Conservation (phyloP, 2,329 filamentous ascomycete genomes). For the Sarocladium oryzae region DNA sequence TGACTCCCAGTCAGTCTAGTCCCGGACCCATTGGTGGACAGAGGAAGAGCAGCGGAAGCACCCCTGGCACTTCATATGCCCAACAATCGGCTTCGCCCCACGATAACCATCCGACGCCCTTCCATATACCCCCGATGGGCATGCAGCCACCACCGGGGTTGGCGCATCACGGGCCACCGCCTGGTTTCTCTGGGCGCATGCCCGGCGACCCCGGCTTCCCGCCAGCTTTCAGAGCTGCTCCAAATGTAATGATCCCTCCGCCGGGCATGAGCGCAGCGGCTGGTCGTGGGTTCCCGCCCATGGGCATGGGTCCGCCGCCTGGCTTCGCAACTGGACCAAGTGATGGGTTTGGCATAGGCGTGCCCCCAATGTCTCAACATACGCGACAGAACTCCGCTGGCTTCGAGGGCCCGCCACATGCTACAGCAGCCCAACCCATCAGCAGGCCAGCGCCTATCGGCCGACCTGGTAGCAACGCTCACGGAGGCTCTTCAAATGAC, state of each 20-base stretch:
- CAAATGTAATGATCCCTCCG: conserved; percentile 42
- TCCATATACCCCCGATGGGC: conserved; percentile 47
- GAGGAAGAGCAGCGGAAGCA: conserved; percentile 54
- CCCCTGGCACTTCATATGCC: conserved; percentile 14
- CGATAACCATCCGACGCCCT: conserved; percentile 35
- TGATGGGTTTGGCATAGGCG: conserved; percentile 26
- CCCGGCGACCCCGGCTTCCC: conserved; percentile 45
- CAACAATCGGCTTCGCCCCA: not conserved
- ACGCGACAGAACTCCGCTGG: conserved; percentile 70
- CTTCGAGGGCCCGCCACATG: conserved; percentile 48
- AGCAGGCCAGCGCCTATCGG: conserved; percentile 82
- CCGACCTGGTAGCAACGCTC: conserved; percentile 67
- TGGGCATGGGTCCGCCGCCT: conserved; percentile 27
- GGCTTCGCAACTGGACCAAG: conserved; percentile 25
- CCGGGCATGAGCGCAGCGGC: conserved; percentile 42
- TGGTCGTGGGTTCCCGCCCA: conserved; percentile 36
- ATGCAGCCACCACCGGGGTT: conserved; percentile 41
- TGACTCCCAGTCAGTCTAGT: conserved; percentile 59
- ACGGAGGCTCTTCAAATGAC: conserved; percentile 42
- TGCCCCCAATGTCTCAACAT: conserved; percentile 45
- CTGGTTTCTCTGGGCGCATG: conserved; percentile 51
- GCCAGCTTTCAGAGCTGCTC: conserved; percentile 39
- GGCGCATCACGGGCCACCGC: conserved; percentile 26
- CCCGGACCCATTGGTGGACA: conserved; percentile 56
- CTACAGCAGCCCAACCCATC: conserved; percentile 62